Percentiles rank a stretch among this genome's conserved stretches.
phyloP scores from a whole-genome alignment of 257 asterid genomes.

The Gynochthodes officinalis region DNA sequence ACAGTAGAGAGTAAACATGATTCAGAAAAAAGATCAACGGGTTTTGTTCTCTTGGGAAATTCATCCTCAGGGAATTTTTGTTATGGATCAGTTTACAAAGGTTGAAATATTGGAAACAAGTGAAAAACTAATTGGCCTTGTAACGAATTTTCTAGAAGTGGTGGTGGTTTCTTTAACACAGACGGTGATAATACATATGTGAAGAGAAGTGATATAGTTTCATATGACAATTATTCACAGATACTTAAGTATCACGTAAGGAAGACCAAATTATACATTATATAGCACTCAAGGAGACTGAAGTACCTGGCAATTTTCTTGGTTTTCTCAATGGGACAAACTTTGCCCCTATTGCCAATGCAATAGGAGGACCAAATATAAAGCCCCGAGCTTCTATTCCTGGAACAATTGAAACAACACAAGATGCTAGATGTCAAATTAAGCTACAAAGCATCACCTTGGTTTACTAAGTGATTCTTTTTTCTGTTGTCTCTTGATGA shows the following conservation, averaged over 20 bases:
- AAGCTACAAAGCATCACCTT: not conserved
- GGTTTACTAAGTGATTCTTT: not conserved
- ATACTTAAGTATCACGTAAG: not conserved
- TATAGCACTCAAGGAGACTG: not conserved
- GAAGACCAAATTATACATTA: not conserved
- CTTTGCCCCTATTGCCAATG: slow-evolving; percentile 84
- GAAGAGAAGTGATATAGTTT: not conserved
- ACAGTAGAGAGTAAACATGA: not conserved
- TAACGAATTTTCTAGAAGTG: too few relatives aligned
- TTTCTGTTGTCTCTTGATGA: not conserved
- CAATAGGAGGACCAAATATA: slow-evolving; percentile 79
- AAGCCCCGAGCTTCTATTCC: slow-evolving; percentile 90
- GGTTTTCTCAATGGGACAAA: slow-evolving; percentile 84
- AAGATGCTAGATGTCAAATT: not conserved
- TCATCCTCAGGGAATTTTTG: not conserved
- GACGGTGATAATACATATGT: too few relatives aligned
- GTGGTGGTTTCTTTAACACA: not conserved
- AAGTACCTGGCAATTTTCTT: slow-evolving; percentile 62
- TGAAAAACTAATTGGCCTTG: not conserved
- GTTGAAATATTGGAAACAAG: not conserved
- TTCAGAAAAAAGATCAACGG: not conserved
- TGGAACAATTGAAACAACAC: slow-evolving; percentile 18
- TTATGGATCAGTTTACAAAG: too few relatives aligned
- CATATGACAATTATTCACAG: not conserved
- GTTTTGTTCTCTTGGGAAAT: not conserved